Evolutionary conservation across 1,139 yeast genomes (phyloP), one percentile per base, ranked within the genome.

Genomic region (Candida anutae): DNA sequence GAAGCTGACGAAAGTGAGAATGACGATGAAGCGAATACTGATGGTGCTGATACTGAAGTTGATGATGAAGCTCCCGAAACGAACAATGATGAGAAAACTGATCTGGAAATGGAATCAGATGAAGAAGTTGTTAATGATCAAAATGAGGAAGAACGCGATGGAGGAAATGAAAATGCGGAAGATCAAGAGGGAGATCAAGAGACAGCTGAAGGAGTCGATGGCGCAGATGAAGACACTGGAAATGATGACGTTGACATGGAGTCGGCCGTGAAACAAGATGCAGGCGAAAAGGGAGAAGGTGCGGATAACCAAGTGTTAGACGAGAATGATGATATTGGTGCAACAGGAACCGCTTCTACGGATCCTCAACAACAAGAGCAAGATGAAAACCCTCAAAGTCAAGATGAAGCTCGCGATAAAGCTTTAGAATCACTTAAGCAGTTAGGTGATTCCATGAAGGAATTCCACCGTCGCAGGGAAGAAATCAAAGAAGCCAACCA

Each of bases 401-500:
- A 64, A 25, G 93, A 83, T 37, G 62, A 69, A 14, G 77, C 84
- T 8, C 65, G 83, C 33, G 78, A 81, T 30, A 72, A 72, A 42
- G 90, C 87, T n/a, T 69, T 71, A 32, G 93, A 87, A 43, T 75
- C 93, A 0, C 63, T 88, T 55, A 82, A 82, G 49, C 87, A 87
- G 48, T 64, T 90, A 15, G 97, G 97, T 30, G 96, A 88, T 50
- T 75, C 94, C 0, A 55, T 87, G 52, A 83, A 87, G 48, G 95
- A 88, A 49, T 90, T 82, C 58, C 94, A 88, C 50, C 82, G 87
- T 50, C 80, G 95, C 46, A 77, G 83, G 39, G 87, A 83, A 51
- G 96, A 87, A 44, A 88, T 88, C 37, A 65, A 70, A 38, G 83
- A 79, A 38, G 72, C 81, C 5, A 57, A 63, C n/a, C 57, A 26